Evolutionary conservation across 1,284 basidiomycete genomes (phyloP).

Genomic region (Pascua guehoae): DNA sequence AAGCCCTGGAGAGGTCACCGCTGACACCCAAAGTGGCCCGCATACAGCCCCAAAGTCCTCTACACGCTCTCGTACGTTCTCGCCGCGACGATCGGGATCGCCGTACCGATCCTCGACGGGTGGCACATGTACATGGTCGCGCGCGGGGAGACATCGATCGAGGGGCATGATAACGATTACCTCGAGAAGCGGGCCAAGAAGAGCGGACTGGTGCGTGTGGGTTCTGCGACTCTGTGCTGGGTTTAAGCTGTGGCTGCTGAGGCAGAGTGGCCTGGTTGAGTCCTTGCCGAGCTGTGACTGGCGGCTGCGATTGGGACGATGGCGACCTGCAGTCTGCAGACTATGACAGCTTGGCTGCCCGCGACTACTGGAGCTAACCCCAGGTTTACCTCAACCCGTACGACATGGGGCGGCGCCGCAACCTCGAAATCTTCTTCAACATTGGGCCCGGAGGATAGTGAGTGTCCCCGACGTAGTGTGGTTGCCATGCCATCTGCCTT

Average conservation of each 20-base stretch:
- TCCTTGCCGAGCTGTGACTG: too few relatives aligned
- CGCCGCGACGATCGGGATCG: constrained; percentile 63
- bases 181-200: constrained; percentile 68
- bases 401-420: constrained; percentile 72
- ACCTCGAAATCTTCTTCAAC: constrained; percentile 86
- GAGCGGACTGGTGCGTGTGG: constrained; percentile 61
- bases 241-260: too few relatives aligned
- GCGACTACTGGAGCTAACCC: constrained; percentile 1
- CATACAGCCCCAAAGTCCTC: constrained; percentile 62
- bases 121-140: constrained; percentile 78
- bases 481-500: constrained; percentile 1
- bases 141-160: constrained; percentile 85
- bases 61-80: constrained; percentile 79
- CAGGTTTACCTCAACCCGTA: constrained; percentile 85
- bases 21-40: constrained; percentile 57
- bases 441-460: constrained; percentile 74
- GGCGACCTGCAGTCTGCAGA: neutral
- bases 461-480: constrained; percentile 37
- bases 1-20: too few relatives aligned
- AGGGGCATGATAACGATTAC: constrained; percentile 78
- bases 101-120: constrained; percentile 70
- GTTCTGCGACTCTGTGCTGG: too few relatives aligned
- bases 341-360: neutral
- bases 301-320: neutral
- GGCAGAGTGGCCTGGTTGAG: too few relatives aligned